Evolutionary conservation across 257 asterid genomes (phyloP).

Genomic region (Scutellaria barbata): DNA sequence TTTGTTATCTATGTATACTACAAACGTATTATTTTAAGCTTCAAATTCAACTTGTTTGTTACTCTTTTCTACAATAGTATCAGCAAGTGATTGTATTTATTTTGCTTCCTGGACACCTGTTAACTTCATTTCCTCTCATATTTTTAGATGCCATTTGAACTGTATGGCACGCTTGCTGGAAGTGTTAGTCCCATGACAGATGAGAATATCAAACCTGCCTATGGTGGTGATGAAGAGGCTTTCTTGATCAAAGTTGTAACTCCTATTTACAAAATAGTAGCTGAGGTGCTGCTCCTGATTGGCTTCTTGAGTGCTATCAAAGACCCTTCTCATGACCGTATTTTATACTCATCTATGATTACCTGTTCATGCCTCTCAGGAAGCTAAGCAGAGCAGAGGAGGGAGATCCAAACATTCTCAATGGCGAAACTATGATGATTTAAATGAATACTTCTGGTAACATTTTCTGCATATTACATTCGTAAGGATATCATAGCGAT

Average conservation of each 20-base stretch:
- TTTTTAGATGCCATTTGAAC: slow-evolving; percentile 87
- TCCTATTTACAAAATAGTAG: slow-evolving; percentile 80
- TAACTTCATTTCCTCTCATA: slow-evolving; percentile 13
- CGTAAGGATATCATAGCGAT: slow-evolving; percentile 16
- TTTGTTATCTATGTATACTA: neutral
- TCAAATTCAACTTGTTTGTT: neutral
- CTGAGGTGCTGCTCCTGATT: slow-evolving; percentile 55
- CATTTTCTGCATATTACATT: slow-evolving; percentile 12
- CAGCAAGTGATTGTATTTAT: neutral
- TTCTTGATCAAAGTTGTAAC: slow-evolving; percentile 86
- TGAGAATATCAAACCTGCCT: slow-evolving; percentile 89
- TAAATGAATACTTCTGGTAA: slow-evolving; percentile 95
- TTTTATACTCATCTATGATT: slow-evolving; percentile 19
- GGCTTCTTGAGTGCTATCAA: slow-evolving; percentile 23
- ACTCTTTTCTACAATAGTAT: neutral
- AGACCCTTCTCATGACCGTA: slow-evolving; percentile 19
- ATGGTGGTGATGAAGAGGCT: slow-evolving; percentile 94
- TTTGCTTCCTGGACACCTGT: slow-evolving; percentile 6
- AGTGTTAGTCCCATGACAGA: slow-evolving; percentile 96
- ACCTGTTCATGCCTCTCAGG: slow-evolving; percentile 52
- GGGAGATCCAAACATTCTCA: slow-evolving; percentile 80
- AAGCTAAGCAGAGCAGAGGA: slow-evolving; percentile 66
- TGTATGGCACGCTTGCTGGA: slow-evolving; percentile 92
- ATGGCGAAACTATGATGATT: slow-evolving; percentile 97
- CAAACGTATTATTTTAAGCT: neutral